Base-by-base conservation (phyloP, 2,329 filamentous ascomycete genomes). In the Pseudocercospora pini-densiflorae region DNA sequence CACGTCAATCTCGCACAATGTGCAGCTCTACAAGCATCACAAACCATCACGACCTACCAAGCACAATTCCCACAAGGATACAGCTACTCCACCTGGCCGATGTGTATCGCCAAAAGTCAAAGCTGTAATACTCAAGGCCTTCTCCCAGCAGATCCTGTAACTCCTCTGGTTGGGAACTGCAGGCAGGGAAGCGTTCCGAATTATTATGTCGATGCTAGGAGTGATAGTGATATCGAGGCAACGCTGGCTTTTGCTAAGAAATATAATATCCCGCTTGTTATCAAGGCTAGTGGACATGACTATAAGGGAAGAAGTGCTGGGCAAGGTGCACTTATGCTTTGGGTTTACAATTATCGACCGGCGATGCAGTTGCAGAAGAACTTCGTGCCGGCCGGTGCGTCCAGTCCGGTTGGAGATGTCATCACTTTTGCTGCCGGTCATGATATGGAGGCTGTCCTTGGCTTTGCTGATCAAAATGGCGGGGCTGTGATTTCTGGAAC, bases 251-350 rank as follows among this genome's bases (percentile, higher is more conserved):
- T 76, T 54, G 70, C 68, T n/a, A 59, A 71, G 7, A 40, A 63
- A 23, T 63, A 68, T 31, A 61, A 66, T 14, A 27, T 75, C 6
- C 70, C 68, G 7, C 63, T 76, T 12, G 72, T 72, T 0, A 68
- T 75, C 61, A 74, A 75, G 65, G 71, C 71, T 57, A 68, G 63
- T 16, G 74, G 74, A 5, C 71, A 75, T 53, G 73, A 74, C 43
- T 74, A 74, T 66, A 67, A 71, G 12, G 74, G 74, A 24, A 55
- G 64, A 14, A 57, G 53, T 16, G 54, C 61, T 24, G 69, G 62
- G 4, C 55, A 62, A 21, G 68, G 69, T 27, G 67, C 71, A 6
- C 63, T 75, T 14, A 68, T 68, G 6, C 60, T 75, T 16, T 75
- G 72, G 71, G 70, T 68, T 5, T 65, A 66, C 59, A 71, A 71